Base-by-base conservation (phyloP, 805 yeast genomes). In the Monosporozyma yasuniensis region DNA sequence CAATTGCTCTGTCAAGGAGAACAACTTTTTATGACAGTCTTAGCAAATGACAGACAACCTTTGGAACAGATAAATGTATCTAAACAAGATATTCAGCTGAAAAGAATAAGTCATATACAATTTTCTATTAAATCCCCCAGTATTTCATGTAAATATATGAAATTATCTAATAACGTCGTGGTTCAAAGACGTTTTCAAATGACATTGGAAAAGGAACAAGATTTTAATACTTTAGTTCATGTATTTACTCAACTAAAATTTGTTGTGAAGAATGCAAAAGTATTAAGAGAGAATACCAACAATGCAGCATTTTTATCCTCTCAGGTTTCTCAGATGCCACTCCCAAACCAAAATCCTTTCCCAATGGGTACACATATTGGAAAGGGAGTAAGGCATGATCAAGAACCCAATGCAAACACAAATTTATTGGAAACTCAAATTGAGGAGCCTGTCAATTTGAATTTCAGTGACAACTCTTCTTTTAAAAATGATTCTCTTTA, bases 91-190 rank as follows among this genome's bases (percentile, higher is more conserved):
- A 21, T 4, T 12, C 14, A 39, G 14, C 10, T 39, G 42, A 39
- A 21, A 39, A 19, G 42, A n/a, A 5, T 39, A 5, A 19, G 14
- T 27, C 44, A 23, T 9, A 41, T 61, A 14, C 65, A 61, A 47
- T 62, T 61, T 34, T 55, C 65, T 4, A 58, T 53, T 8, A 52
- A 52, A 18, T 52, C 51, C 1, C 68, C 68, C 0, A 51, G 62
- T 0, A 50, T 64, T 4, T 55, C 66, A 14, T 62, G 66, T 46
- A 64, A 64, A 47, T 62, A 62, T 49, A 42, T 64, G 22, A 37
- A 49, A 8, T 16, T 23, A 4, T 42, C 38, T 8, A 46, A 46
- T 21, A 37, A 41, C 10, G 10, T 18, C 1, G 9, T 11, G 9
- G 7, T 32, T 14, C n/a, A 63, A 43, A 59, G 49, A 44, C 48